Evolutionary conservation across 148 eudicot genomes (phyloP).

Genomic region (Drosera capensis): DNA sequence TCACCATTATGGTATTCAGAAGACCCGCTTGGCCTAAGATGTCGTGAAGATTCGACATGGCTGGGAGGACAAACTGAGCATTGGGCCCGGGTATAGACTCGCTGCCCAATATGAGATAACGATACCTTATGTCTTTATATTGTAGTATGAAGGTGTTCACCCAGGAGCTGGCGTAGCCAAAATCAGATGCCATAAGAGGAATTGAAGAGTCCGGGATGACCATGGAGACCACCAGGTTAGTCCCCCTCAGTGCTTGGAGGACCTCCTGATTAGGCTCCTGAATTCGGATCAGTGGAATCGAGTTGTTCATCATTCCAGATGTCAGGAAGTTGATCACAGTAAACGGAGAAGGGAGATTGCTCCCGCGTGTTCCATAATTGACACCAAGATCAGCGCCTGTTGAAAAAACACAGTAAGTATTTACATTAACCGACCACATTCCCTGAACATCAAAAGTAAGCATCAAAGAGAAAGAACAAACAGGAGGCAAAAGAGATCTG

Average conservation of each 20-base stretch:
- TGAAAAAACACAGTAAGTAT: background rate
- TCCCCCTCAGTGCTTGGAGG: conserved; percentile 8
- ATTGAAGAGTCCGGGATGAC: conserved; percentile 3
- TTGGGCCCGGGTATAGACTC: conserved; percentile 8
- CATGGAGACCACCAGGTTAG: background rate
- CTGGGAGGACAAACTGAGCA: conserved; percentile 6
- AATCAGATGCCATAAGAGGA: conserved; percentile 2
- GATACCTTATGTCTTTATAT: conserved; percentile 3
- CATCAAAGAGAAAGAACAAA: background rate
- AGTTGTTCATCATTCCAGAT: background rate
- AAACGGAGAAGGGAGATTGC: conserved; percentile 10
- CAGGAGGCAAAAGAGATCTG: too few relatives aligned
- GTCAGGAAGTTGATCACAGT: conserved; percentile 5
- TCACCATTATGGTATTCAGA: conserved; percentile 1
- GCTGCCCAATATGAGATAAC: conserved; percentile 14
- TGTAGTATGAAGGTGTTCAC: conserved; percentile 6
- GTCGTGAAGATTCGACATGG: conserved; percentile 7
- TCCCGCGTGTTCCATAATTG: conserved; percentile 8
- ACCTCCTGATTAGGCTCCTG: conserved; percentile 5
- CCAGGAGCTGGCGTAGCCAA: conserved; percentile 5
- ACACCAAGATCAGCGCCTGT: conserved; percentile 16
- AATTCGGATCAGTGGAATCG: conserved; percentile 7
- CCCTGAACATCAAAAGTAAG: background rate
- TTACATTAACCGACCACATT: too few relatives aligned
- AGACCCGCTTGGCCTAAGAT: conserved; percentile 2